Evolutionary conservation across 2,329 filamentous ascomycete genomes (phyloP), one percentile per base, ranked within the genome.

Genomic region (Pestalotiopsis sp.): DNA sequence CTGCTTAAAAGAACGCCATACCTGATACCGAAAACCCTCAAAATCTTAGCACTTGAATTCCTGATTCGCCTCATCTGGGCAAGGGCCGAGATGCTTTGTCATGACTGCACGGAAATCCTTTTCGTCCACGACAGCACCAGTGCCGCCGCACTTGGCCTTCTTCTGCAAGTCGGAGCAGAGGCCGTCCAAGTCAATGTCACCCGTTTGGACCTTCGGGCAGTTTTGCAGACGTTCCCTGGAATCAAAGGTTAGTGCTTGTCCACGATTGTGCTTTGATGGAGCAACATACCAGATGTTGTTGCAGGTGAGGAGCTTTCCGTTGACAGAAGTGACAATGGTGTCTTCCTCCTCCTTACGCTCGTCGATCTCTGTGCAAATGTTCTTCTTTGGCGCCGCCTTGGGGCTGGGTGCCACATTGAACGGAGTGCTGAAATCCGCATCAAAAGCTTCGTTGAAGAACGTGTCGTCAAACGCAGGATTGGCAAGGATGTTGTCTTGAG

Each of bases 61-160:
- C 41, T 57, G 13, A n/a, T 52, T 17, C 11, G 5, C 20, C 3
- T 36, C 45, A 49, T 66, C 64, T 23, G 64, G 64, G 56, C 64
- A 66, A 13, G 56, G 52, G 31, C 86, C 84, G 73, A 90, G 84
- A 72, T 90, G 90, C 77, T 90, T 90, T 70, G 84, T 87, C 82
- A 95, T 86, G 66, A 94, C 92, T 56, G 86, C 88, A 77, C 97
- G 92, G 74, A 98, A 97, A 75, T 98, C 95, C 67, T 90, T 89
- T 82, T 97, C 91, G 71, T 94, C 92, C 27, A 99, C 93, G 20
- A 97, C 93, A 13, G 97, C 93, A 17, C 96, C 95, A 20, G 87
- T 92, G 73, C 97, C 93, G 0, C 94, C 97, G 80, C 96, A 99
- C 78, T 95, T 96, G 68, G 96, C 96, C 83, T 99, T 99, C 79